Conservation (phyloP, 345 rosid genomes). For the Lagerstroemia speciosa region DNA sequence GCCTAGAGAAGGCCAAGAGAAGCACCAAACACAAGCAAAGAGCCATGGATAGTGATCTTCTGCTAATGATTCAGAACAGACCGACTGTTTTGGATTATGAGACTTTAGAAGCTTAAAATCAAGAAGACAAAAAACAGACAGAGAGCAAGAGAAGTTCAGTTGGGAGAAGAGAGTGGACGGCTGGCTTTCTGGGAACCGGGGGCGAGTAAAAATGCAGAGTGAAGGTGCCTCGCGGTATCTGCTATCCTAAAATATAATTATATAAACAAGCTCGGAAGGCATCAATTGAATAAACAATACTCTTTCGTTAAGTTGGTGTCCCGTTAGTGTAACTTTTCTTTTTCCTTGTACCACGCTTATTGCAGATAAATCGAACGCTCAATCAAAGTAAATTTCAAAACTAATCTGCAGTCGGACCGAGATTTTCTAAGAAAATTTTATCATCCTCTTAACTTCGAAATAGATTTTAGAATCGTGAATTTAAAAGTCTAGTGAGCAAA, state of each 20-base stretch:
- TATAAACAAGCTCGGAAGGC: neutral
- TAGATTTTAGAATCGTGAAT: no score
- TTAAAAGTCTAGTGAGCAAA: no score
- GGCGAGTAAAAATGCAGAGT: neutral
- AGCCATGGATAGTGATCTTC: slow-evolving; percentile 1
- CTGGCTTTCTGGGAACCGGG: neutral
- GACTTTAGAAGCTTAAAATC: neutral
- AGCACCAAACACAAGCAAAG: slow-evolving; percentile 24
- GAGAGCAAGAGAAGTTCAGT: neutral
- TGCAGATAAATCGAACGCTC: no score
- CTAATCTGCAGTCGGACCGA: no score
- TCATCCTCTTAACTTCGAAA: no score
- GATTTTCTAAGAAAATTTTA: no score
- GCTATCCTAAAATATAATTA: neutral
- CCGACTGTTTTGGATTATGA: neutral
- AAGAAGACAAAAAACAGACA: neutral
- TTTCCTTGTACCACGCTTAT: no score
- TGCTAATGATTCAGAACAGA: neutral
- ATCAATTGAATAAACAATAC: no score
- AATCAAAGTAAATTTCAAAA: no score
- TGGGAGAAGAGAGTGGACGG: neutral
- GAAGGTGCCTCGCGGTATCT: neutral
- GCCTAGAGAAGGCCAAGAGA: slow-evolving; percentile 43
- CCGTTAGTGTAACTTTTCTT: neutral
- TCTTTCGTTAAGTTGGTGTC: neutral